Base-by-base conservation (phyloP, 441 rosid genomes). In the Adansonia gregorii region DNA sequence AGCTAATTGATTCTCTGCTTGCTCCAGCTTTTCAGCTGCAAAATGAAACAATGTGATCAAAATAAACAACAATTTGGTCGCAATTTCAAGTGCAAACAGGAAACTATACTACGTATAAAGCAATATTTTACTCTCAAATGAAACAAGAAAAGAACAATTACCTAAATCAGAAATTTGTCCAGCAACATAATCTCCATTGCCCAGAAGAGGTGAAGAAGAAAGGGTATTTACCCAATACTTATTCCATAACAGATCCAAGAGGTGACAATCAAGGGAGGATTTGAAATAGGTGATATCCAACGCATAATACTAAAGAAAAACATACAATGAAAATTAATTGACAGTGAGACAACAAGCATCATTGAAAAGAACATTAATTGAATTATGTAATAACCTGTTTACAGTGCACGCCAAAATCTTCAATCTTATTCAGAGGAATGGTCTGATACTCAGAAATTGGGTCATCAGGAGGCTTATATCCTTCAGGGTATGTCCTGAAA, bases 121-220 rank as follows among this genome's bases (percentile, higher is more conserved):
- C 17, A 58, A 12, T 3, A 56, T 31, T n/a, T 27, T 35, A 4
- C 24, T 73, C 49, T 56, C 52, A 22, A 39, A 76, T 6, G 66
- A 24, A 73, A 59, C 6, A 4, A 45, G 20, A 17, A 63, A 58
- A 41, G 27, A 19, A 19, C 80, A 66, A 61, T 86, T 88, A 94
- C 99, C 99, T 87, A 96, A 88, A 87, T 96, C 99, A 22, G 97
- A 96, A 81, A 96, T 90, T 84, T 96, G 98, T 66, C 99, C 99
- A 0, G 99, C 99, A 79, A 94, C 97, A 67, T 93, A 96, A 89
- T 96, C 98, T 72, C 98, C 98, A 81, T 93, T 96, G 67, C 98
- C 98, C 83, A 96, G 82, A 75, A 96, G 89, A 68, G 98, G 96
- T 4, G 99, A 96, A 84, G 99, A 96, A 46, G 98, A 96, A 64